Evolutionary conservation across 1,284 basidiomycete species (phyloP).

Genomic region (Fomitopsis schrenkii): DNA sequence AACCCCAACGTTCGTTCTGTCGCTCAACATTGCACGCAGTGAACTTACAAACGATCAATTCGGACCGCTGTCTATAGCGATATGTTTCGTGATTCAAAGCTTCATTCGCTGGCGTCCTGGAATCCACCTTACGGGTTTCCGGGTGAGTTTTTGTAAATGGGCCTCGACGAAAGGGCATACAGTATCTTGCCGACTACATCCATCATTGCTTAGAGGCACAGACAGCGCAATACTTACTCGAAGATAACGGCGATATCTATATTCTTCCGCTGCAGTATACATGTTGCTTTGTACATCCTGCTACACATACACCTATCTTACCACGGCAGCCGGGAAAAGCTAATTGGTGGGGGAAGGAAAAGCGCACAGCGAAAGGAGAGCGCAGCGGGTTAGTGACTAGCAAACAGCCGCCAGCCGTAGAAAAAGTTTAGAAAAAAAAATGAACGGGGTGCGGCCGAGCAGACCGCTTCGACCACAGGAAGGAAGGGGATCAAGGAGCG

Average conservation of each 20-base stretch:
- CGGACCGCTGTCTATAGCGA: too few relatives aligned
- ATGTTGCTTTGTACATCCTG: constrained; percentile 1
- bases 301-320: constrained; percentile 6
- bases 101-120: too few relatives aligned
- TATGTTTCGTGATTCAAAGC: too few relatives aligned
- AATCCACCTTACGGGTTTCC: too few relatives aligned
- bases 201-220: too few relatives aligned
- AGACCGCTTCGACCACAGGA: background rate
- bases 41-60: too few relatives aligned
- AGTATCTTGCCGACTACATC: too few relatives aligned
- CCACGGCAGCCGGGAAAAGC: background rate
- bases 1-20: too few relatives aligned
- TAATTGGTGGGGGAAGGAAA: background rate
- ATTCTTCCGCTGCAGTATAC: background rate
- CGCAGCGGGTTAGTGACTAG: too few relatives aligned
- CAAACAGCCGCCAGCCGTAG: background rate
- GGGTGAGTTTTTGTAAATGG: too few relatives aligned
- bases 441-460: background rate
- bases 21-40: too few relatives aligned
- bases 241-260: background rate
- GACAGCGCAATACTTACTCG: background rate
- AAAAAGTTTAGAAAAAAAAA: background rate
- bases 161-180: too few relatives aligned
- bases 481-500: background rate
- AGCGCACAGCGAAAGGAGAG: background rate